Evolutionary conservation across 169 alveolate genomes (phyloP).

Genomic region (Plasmodium knowlesi): DNA sequence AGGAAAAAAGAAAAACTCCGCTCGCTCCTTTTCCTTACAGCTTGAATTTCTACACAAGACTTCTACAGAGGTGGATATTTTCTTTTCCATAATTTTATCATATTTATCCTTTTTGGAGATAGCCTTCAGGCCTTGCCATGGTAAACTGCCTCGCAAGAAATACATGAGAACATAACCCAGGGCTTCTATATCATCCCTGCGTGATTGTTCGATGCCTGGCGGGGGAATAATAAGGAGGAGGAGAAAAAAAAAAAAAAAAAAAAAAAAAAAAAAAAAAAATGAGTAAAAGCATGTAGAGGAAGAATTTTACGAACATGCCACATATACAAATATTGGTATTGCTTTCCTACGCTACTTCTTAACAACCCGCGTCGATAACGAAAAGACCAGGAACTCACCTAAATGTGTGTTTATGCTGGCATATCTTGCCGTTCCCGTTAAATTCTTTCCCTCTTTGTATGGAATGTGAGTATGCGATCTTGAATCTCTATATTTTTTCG

Average conservation of each 20-base stretch:
- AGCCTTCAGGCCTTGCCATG: constrained; percentile 99
- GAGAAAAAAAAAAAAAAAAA: not conserved
- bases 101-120: constrained; percentile 96
- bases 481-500: constrained; percentile 96
- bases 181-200: constrained; percentile 99
- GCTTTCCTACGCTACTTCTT: not conserved
- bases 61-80: constrained; percentile 97
- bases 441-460: constrained; percentile 96
- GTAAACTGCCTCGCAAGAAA: constrained; percentile 97
- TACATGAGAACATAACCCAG: constrained; percentile 97
- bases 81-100: constrained; percentile 98
- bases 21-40: constrained; percentile 30
- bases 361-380: not conserved
- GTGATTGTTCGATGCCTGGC: constrained; percentile 93
- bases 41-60: constrained; percentile 95
- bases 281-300: not conserved
- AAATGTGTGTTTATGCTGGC: constrained; percentile 98
- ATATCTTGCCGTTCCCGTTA: constrained; percentile 99
- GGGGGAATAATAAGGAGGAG: too few relatives aligned
- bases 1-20: not conserved
- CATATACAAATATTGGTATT: not conserved
- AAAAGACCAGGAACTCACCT: constrained; percentile 83
- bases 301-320: not conserved
- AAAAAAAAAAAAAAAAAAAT: not conserved
- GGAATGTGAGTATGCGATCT: constrained; percentile 97